Base-by-base conservation (phyloP, 2,329 filamentous ascomycete species). In the Chaetomiaceae sp. region DNA sequence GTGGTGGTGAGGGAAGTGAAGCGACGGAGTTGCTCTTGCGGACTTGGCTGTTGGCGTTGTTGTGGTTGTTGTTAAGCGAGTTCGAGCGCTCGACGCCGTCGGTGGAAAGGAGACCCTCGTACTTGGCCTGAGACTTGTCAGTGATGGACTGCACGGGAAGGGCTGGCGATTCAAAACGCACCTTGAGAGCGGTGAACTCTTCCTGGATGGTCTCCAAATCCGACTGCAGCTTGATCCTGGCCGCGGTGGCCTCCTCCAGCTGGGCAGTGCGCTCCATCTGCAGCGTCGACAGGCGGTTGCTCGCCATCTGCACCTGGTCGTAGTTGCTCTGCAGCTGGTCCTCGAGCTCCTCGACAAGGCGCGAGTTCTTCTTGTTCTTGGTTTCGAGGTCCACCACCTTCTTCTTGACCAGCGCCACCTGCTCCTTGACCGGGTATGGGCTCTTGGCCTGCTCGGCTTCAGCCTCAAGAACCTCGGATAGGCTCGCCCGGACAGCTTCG, bases 241-340 rank as follows among this genome's bases (percentile, higher is more conserved):
- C 79, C 22, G 77, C 69, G 54, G 84, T 84, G 9, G 84, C 84
- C 55, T 96, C 88, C 52, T 95, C 87, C 30, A 95, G 68, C 58
- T 90, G 83, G 42, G 75, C 74, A 50, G 83, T 79, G 38, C 84
- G 83, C 66, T 90, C 86, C 15, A 80, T 79, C 61, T 89, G 84
- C 39, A 91, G 73, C 38, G 86, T 83, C 42, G 90, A 96, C 43
- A 97, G 71, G 44, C 91, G 83, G 68, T 95, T 95, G 65, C 80
- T 89, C 11, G 84, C 83, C 49, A 81, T 73, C 61, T 96, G 88
- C 50, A 91, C 89, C 63, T 95, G 87, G 61, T 98, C 93, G 66
- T 89, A 98, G 68, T 93, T 96, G 63, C 78, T 88, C 62, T 91
- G 90, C 44, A 98, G 81, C 66, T 98, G 93, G 59, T 97, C 91